Conservation (phyloP, 306 rosid species). For the Ormosia semicastrata region DNA sequence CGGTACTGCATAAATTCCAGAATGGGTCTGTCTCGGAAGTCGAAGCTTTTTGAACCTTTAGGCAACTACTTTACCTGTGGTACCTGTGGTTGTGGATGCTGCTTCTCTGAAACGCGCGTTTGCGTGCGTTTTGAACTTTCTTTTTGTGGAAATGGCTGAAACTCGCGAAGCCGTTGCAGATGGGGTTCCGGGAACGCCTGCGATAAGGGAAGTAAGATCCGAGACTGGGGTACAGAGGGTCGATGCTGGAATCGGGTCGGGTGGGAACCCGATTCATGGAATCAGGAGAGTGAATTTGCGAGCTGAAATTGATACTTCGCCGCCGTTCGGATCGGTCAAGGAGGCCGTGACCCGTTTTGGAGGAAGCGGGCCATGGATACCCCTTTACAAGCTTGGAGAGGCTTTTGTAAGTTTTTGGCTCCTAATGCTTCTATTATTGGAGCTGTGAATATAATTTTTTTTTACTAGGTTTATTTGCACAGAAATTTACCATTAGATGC, state of each 20-base stretch:
- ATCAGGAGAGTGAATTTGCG: conserved; percentile 65
- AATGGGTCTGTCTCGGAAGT: conserved; percentile 46
- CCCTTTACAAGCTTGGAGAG: conserved; percentile 60
- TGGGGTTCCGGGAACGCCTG: conserved; percentile 66
- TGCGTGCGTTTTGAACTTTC: neutral
- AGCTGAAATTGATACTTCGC: conserved; percentile 86
- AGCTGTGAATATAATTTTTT: neutral
- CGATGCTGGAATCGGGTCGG: conserved; percentile 18
- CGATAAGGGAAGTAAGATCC: conserved; percentile 54
- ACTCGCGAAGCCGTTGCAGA: conserved; percentile 36
- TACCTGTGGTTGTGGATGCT: neutral
- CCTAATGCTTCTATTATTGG: neutral
- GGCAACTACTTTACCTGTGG: conserved; percentile 14
- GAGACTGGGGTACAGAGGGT: conserved; percentile 30
- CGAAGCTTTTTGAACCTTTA: conserved; percentile 33
- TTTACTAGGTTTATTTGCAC: neutral
- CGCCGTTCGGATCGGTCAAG: conserved; percentile 92
- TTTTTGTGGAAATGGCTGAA: conserved; percentile 50
- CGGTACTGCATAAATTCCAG: conserved; percentile 52
- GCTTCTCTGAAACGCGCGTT: conserved; percentile 16
- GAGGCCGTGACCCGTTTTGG: conserved; percentile 94
- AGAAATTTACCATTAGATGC: neutral
- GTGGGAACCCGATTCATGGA: conserved; percentile 41
- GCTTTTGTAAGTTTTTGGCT: conserved; percentile 43
- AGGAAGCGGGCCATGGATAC: conserved; percentile 89